A percentile compares a stretch with the other conserved stretches of the same genome.
These are phyloP conservation scores for Pugionium cornutum DNA, from an alignment of 345 rosid species.

Conservation along the genomic window DNA sequence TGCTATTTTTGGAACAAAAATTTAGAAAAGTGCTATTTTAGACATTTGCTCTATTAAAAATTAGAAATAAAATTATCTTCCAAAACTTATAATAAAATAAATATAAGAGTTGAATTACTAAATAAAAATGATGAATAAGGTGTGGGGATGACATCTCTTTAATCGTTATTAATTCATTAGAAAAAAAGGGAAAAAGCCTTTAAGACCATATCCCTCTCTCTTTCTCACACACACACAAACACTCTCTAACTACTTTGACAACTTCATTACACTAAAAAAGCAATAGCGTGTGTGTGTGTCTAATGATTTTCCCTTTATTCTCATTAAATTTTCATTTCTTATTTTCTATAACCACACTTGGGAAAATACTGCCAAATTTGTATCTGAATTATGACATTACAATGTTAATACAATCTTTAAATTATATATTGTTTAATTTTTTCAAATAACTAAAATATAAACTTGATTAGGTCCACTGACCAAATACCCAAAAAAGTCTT, in stretches of 20 bases:
- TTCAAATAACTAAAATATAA: too few species aligned
- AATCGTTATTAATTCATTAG: slow-evolving; percentile 29
- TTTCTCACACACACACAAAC: slow-evolving; percentile 33
- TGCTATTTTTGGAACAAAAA: too few species aligned
- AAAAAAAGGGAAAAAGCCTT: slow-evolving; percentile 29
- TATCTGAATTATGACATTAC: too few species aligned
- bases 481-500: too few species aligned
- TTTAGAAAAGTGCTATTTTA: too few species aligned
- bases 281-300: slow-evolving; percentile 21
- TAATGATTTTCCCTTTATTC: slow-evolving; percentile 26
- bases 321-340: slow-evolving; percentile 15
- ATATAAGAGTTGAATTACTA: slow-evolving; percentile 6
- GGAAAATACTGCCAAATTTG: too few species aligned
- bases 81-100: slow-evolving; percentile 4
- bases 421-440: too few species aligned
- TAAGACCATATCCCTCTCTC: slow-evolving; percentile 13
- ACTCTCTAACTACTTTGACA: slow-evolving; percentile 42
- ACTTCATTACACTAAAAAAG: slow-evolving; percentile 42
- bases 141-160: slow-evolving; percentile 36
- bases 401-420: too few species aligned
- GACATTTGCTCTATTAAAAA: too few species aligned
- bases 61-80: background rate
- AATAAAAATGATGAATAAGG: slow-evolving; percentile 26
- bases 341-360: background rate
- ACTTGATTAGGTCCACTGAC: too few species aligned